Evolutionary conservation across 2,329 filamentous ascomycete genomes (phyloP).

Genomic region (Penicillium sp.): DNA sequence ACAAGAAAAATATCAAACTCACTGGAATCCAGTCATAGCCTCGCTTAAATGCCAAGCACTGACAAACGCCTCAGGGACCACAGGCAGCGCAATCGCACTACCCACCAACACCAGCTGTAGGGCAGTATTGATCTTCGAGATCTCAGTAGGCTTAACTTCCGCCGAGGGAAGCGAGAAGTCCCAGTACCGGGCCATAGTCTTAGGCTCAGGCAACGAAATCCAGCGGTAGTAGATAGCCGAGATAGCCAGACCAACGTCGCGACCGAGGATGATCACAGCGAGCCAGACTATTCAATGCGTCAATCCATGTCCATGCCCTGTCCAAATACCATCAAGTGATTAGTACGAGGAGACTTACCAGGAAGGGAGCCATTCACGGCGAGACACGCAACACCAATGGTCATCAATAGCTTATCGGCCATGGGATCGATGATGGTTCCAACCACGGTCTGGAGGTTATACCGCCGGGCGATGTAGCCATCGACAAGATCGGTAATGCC

Average conservation of each 20-base stretch:
- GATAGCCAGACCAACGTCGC: slow-evolving; percentile 78
- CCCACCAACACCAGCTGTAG: slow-evolving; percentile 85
- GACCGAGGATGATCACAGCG: slow-evolving; percentile 82
- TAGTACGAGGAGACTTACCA: slow-evolving; percentile 48
- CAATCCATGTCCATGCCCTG: not conserved
- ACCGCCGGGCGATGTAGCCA: slow-evolving; percentile 86
- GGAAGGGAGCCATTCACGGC: slow-evolving; percentile 80
- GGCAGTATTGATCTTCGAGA: slow-evolving; percentile 76
- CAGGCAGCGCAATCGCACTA: slow-evolving; percentile 73
- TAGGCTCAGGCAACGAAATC: slow-evolving; percentile 88
- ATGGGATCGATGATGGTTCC: slow-evolving; percentile 94
- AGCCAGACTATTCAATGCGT: slow-evolving; percentile 64
- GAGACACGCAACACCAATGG: slow-evolving; percentile 79
- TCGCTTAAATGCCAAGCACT: slow-evolving; percentile 56
- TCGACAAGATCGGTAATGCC: slow-evolving; percentile 89
- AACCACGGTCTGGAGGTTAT: slow-evolving; percentile 87
- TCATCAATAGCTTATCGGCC: slow-evolving; percentile 97
- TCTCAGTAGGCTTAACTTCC: slow-evolving; percentile 44
- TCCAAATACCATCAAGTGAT: not conserved
- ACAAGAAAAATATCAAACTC: slow-evolving; percentile 25
- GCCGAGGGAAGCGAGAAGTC: slow-evolving; percentile 78
- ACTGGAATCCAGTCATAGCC: slow-evolving; percentile 55
- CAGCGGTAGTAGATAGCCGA: slow-evolving; percentile 93
- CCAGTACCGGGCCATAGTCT: slow-evolving; percentile 92
- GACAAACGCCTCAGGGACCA: slow-evolving; percentile 60